Base-by-base conservation (phyloP, 2,329 filamentous ascomycete species). In the Aspergillus sergii region DNA sequence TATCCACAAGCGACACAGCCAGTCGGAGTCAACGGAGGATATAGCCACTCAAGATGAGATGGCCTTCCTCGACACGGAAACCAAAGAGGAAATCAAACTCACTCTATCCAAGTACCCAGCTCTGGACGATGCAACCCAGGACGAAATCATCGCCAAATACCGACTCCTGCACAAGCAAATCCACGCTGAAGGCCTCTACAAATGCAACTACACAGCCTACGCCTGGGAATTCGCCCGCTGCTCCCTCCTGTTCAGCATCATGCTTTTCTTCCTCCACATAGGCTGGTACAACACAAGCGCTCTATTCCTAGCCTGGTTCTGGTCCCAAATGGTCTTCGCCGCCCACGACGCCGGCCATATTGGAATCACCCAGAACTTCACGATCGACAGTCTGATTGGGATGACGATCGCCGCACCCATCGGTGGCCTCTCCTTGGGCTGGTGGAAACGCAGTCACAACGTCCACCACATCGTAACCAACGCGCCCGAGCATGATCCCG, bases 391-490 rank as follows among this genome's bases (percentile, higher is more conserved):
- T 2, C 83, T 89, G 57, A 92, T 98, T 65, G 94, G 93, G 57
- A 97, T 97, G 73, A 80, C 95, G 68, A 90, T 97, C 72, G 93
- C 93, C 56, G 90, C 96, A 75, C 97, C 91, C 70, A 81, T 94
- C 32, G 94, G 94, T 41, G 94, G 95, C 0, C 81, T 98, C 26
- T 96, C 92, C 16, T 80, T 96, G 54, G 92, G 94, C 55, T 98
- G 94, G 94, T 98, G 94, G 94, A 98, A 98, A 80, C 86, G 88
- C 64, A 97, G 88, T 74, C 94, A 98, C 78, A 97, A 97, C 74
- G 93, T 97, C 16, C 94, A 97, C 76, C 94, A 98, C 74, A 92
- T 97, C 70, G 90, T 97, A 51, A 98, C 94, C 11, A 98, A 98
- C 77, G 89, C 91, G 30, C 91, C 93, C 16, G 94, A 97, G 77